A percentile compares a stretch with the other conserved stretches of the same genome.
Evolutionary conservation across 2,329 filamentous ascomycete species (phyloP).

Genomic region (Moelleriella libera): DNA sequence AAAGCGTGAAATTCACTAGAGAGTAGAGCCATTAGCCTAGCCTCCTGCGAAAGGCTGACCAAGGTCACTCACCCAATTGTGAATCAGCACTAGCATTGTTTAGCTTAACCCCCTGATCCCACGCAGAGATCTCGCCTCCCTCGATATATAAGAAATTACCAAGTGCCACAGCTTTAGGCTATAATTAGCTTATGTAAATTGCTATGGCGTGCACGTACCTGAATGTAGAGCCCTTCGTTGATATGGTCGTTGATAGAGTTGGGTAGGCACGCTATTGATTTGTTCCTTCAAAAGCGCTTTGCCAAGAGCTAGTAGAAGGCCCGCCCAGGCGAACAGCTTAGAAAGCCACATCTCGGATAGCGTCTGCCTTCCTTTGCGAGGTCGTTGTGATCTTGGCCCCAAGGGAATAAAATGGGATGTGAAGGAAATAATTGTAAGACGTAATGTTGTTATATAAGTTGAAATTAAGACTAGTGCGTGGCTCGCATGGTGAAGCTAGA

Average conservation of each 20-base stretch:
- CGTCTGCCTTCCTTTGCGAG: no score
- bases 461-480: no score
- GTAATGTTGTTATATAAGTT: no score
- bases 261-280: background rate
- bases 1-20: constrained; percentile 18
- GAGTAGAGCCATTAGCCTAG: background rate
- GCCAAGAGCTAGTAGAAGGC: background rate
- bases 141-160: constrained; percentile 23
- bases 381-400: no score
- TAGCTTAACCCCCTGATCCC: constrained; percentile 8
- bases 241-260: background rate
- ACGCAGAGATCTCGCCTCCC: constrained; percentile 17
- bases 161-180: constrained; percentile 3
- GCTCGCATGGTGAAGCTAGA: no score
- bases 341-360: background rate
- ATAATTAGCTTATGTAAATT: background rate
- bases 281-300: background rate
- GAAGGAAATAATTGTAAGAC: no score
- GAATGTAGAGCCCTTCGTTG: background rate
- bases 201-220: background rate
- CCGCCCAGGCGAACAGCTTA: background rate
- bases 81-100: background rate
- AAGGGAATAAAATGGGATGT: no score
- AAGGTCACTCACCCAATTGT: no score
- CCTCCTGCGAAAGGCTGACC: constrained; percentile 1